These are phyloP conservation scores for Collybiopsis luxurians DNA, from an alignment of 768 basidiomycete species.

Conservation along the genomic window DNA sequence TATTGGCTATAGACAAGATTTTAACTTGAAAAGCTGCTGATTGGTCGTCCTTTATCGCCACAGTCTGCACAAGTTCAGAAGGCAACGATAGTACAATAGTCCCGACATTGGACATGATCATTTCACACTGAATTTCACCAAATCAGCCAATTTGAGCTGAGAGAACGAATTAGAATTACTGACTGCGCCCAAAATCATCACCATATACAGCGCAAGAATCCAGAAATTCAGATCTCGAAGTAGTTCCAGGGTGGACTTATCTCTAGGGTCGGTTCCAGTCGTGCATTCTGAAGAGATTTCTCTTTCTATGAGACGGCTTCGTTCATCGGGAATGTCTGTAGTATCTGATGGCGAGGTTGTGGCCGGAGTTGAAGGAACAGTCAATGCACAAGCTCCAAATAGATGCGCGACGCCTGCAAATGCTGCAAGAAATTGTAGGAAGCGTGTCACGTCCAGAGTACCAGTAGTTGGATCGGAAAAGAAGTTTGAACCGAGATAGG, in stretches of 20 bases:
- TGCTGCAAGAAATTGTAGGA: conserved; percentile 55
- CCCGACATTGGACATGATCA: conserved; percentile 83
- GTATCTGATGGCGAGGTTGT: not conserved
- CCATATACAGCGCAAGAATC: conserved; percentile 50
- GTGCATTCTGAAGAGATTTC: conserved; percentile 9
- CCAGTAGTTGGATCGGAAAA: conserved; percentile 51
- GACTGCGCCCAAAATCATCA: conserved; percentile 66
- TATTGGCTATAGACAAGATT: conserved; percentile 69
- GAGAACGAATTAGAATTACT: too few relatives aligned
- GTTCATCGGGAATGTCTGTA: not conserved
- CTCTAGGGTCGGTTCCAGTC: not conserved
- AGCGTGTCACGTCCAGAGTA: conserved; percentile 42
- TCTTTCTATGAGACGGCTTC: not conserved
- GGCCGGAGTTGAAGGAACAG: conserved; percentile 10
- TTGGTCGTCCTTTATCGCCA: conserved; percentile 35
- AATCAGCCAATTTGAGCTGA: conserved; percentile 2
- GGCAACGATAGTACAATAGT: conserved; percentile 70
- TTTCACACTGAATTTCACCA: conserved; percentile 52
- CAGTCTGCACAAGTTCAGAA: conserved; percentile 14
- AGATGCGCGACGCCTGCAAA: conserved; percentile 52
- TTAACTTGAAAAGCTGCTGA: conserved; percentile 56
- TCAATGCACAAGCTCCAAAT: conserved; percentile 47
- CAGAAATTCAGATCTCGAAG: conserved; percentile 61
- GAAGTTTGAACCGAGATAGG: conserved; percentile 56
- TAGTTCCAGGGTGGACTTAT: conserved; percentile 28